Conservation (phyloP, 2,329 filamentous ascomycete species). For the Aphanocladium album region DNA sequence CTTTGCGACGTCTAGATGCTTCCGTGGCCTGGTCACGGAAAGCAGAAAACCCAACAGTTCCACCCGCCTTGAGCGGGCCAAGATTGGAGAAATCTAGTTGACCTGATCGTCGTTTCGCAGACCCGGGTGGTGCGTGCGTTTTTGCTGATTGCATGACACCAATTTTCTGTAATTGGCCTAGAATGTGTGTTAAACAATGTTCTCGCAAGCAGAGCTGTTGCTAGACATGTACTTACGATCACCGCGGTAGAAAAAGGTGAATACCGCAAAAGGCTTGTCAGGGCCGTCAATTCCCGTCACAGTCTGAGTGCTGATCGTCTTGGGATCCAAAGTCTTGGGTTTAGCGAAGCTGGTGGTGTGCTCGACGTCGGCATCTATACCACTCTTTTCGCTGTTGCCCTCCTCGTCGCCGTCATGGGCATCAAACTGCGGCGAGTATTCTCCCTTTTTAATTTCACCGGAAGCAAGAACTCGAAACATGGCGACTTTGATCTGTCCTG, state of each 20-base stretch:
- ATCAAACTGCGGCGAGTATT: conserved; percentile 97
- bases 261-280: conserved; percentile 92
- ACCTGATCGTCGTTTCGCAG: conserved; percentile 72
- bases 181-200: conserved; percentile 9
- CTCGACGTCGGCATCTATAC: conserved; percentile 78
- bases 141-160: conserved; percentile 73
- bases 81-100: conserved; percentile 82
- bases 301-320: conserved; percentile 96
- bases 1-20: conserved; percentile 46
- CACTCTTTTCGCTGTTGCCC: conserved; percentile 47
- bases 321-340: conserved; percentile 91
- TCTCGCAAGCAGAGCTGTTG: neutral
- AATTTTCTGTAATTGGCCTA: conserved; percentile 95
- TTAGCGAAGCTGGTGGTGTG: conserved; percentile 98
- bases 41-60: conserved; percentile 82
- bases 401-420: conserved; percentile 92
- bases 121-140: conserved; percentile 54
- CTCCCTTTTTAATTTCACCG: conserved; percentile 94
- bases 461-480: conserved; percentile 93
- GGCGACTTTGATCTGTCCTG: conserved; percentile 96
- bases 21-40: conserved; percentile 70
- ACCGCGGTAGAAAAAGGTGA: conserved; percentile 96
- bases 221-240: conserved; percentile 63
- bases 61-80: conserved; percentile 77
- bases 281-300: conserved; percentile 97